These are phyloP conservation scores for Physcomitrium patens DNA, from an alignment of 225 moss, liverwort and hornwort genomes.

Conservation along the genomic window DNA sequence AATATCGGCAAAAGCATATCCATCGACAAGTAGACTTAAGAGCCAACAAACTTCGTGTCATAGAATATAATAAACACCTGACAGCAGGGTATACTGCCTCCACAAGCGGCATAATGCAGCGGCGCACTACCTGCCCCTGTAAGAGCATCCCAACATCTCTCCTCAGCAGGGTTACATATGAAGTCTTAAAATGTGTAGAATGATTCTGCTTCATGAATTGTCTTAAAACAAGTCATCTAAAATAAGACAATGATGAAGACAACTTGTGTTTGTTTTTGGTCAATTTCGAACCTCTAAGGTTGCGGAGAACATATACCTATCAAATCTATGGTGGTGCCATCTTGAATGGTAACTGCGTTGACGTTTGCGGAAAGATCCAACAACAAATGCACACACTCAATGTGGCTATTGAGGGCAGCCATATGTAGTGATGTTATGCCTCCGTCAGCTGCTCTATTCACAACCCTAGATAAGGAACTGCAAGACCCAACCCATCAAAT, in stretches of 20 bases:
- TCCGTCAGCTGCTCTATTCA: conserved; percentile 93
- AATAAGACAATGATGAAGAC: background rate
- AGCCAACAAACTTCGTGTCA: conserved; percentile 18
- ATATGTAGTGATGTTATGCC: conserved; percentile 92
- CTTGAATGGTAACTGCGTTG: conserved; percentile 76
- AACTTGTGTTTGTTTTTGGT: conserved; percentile 1
- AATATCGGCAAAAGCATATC: background rate
- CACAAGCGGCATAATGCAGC: conserved; percentile 95
- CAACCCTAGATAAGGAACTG: conserved; percentile 77
- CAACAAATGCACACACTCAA: conserved; percentile 88
- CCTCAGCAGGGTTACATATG: background rate
- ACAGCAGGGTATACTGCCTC: conserved; percentile 97
- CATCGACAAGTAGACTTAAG: background rate
- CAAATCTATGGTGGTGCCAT: conserved; percentile 96
- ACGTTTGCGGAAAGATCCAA: conserved; percentile 86
- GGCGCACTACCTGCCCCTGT: conserved; percentile 93
- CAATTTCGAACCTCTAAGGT: conserved; percentile 11
- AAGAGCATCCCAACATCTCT: conserved; percentile 20
- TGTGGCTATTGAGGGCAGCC: conserved; percentile 91
- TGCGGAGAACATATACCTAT: conserved; percentile 63
- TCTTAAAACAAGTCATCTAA: too few species aligned
- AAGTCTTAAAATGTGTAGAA: too few species aligned
- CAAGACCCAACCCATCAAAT: conserved; percentile 35
- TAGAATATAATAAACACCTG: conserved; percentile 56
- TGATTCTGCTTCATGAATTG: background rate